Evolutionary conservation across 2,329 filamentous ascomycete genomes (phyloP).

Genomic region (Xylariaceae sp.): DNA sequence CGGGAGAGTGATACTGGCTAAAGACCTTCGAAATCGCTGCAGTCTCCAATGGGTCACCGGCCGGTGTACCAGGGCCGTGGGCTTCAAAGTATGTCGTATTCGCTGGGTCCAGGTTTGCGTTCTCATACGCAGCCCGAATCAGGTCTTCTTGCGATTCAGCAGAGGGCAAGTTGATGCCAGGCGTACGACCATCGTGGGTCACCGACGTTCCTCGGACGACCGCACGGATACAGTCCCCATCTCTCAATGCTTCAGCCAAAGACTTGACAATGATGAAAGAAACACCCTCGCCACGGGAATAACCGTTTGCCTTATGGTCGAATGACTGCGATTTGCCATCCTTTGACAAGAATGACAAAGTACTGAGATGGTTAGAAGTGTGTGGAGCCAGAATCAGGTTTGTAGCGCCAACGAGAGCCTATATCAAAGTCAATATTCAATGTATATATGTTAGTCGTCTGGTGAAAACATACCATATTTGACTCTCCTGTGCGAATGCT

Average conservation of each 20-base stretch:
- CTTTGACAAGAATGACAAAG: conserved; percentile 26
- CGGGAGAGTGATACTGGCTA: conserved; percentile 17
- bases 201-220: conserved; percentile 36
- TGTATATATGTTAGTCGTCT: not conserved
- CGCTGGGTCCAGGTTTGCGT: conserved; percentile 26
- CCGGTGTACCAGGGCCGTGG: conserved; percentile 35
- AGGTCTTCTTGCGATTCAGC: conserved; percentile 33
- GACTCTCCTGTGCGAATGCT: conserved; percentile 34
- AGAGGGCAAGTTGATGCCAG: conserved; percentile 35
- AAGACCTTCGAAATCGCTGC: conserved; percentile 33
- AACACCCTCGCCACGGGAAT: conserved; percentile 45
- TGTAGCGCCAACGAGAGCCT: conserved; percentile 28
- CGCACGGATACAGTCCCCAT: conserved; percentile 39
- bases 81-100: conserved; percentile 36
- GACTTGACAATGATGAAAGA: conserved; percentile 43
- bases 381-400: conserved; percentile 29
- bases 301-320: conserved; percentile 28
- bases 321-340: conserved; percentile 28
- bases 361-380: conserved; percentile 29
- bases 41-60: conserved; percentile 39
- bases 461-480: conserved; percentile 20
- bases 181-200: conserved; percentile 42
- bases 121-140: conserved; percentile 32
- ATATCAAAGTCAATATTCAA: conserved; percentile 9
- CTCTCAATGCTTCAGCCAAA: conserved; percentile 40